Conservation (phyloP, 2,329 filamentous ascomycete species). For the Ophiostoma novo-ulmi region DNA sequence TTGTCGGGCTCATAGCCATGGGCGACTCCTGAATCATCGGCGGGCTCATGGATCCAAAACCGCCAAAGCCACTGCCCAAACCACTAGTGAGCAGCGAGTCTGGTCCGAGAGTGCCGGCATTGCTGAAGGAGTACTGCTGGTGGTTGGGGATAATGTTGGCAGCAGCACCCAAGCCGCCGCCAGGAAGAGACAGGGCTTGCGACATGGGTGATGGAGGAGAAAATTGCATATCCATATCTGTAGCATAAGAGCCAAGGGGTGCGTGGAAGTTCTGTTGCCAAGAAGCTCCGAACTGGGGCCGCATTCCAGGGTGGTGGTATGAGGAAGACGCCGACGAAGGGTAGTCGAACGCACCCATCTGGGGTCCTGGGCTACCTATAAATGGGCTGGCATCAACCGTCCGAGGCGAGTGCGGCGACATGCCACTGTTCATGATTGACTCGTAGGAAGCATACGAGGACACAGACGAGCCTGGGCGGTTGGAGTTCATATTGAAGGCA, state of each 20-base stretch:
- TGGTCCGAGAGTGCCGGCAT: constrained; percentile 7
- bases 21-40: constrained; percentile 26
- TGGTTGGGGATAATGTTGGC: constrained; percentile 26
- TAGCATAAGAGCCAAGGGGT: constrained; percentile 25
- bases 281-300: constrained; percentile 27
- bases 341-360: constrained; percentile 27
- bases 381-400: constrained; percentile 27
- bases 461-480: constrained; percentile 26
- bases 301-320: constrained; percentile 28
- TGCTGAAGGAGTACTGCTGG: constrained; percentile 25
- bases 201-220: constrained; percentile 29
- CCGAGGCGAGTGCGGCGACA: constrained; percentile 28
- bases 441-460: constrained; percentile 29
- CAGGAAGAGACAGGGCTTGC: constrained; percentile 20
- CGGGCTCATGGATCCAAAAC: constrained; percentile 27
- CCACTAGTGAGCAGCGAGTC: constrained; percentile 19
- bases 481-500: constrained; percentile 21
- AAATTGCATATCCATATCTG: constrained; percentile 28
- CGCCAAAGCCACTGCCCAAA: constrained; percentile 14
- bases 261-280: constrained; percentile 29
- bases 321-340: not conserved
- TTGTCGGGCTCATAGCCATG: constrained; percentile 14
- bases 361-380: constrained; percentile 27
- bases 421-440: constrained; percentile 25
- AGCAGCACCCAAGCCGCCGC: constrained; percentile 22